Base-by-base conservation (phyloP, 177 flowering plant genomes). In the Vitis hybrid region DNA sequence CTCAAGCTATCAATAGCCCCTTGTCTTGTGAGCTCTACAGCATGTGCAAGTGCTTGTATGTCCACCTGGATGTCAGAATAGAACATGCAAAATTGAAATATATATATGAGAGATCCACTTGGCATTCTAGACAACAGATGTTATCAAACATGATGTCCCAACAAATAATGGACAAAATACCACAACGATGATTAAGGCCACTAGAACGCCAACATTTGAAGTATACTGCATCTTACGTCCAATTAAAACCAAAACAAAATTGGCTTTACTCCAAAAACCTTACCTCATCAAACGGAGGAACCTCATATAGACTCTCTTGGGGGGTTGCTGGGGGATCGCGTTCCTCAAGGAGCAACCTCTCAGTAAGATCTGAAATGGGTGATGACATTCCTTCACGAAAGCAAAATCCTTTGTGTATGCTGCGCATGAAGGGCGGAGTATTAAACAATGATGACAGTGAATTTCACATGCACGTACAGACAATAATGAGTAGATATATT, bases 1-100 rank as follows among this genome's bases (percentile, higher is more conserved):
- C 85, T 88, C 85, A 96, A 82, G 87, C 97, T 91, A 69, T 96
- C 97, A 74, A 96, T 77, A 49, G 99, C 97, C 31, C 97, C 96
- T 81, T 96, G 99, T 76, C 99, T 86, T 51, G 99, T 89, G 33
- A 96, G 92, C 83, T 92, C 95, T 52, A 96, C 99, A 71, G 99
- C 99, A 86, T 96, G 98, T 57, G 97, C 98, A 73, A 96, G 93
- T 55, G 98, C 97, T 83, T 96, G 99, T 75, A 96, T 86, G 76
- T 96, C 99, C 68, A 90, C 97, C 99, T 96, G 84, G 72, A 60
- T 70, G 65, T 18, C 53, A 65, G 67, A 66, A 53, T 33, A 31
- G 60, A 62, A 68, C n/a, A 64, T 26, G 58, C 12, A 51, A 64
- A 58, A 29, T 33, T 31, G 45, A 61, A 65, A 2, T 51, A 26